Evolutionary conservation across 2,329 filamentous ascomycete species (phyloP).

Genomic region (Trematosphaeria pertusa): DNA sequence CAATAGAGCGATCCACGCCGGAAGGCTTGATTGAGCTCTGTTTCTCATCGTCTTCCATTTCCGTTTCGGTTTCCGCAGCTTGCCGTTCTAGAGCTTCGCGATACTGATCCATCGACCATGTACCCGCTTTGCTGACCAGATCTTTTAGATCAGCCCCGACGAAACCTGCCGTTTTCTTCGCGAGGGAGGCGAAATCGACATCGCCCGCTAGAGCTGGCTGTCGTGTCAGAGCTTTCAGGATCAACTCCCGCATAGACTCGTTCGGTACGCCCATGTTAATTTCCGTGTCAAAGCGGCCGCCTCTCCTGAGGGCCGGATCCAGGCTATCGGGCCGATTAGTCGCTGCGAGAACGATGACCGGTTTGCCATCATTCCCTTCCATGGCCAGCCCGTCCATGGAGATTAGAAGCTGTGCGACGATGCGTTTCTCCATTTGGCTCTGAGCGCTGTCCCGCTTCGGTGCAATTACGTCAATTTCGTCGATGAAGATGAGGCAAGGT

Average conservation of each 20-base stretch:
- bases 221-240: slow-evolving; percentile 75
- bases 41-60: slow-evolving; percentile 61
- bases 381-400: slow-evolving; percentile 83
- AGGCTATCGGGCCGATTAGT: slow-evolving; percentile 88
- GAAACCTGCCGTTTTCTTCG: slow-evolving; percentile 88
- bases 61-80: slow-evolving; percentile 40
- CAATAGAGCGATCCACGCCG: slow-evolving; percentile 36
- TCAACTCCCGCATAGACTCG: slow-evolving; percentile 76
- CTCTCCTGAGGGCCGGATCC: slow-evolving; percentile 76
- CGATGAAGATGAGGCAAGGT: slow-evolving; percentile 89
- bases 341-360: slow-evolving; percentile 88
- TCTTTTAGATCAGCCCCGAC: slow-evolving; percentile 88
- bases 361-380: slow-evolving; percentile 74
- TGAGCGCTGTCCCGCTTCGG: slow-evolving; percentile 84
- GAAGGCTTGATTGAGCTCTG: slow-evolving; percentile 18
- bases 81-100: slow-evolving; percentile 58
- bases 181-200: slow-evolving; percentile 76
- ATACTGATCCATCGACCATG: slow-evolving; percentile 68
- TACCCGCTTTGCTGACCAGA: slow-evolving; percentile 69
- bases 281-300: slow-evolving; percentile 80
- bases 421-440: slow-evolving; percentile 87
- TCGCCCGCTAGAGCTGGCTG: slow-evolving; percentile 70
- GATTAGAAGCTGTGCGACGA: slow-evolving; percentile 80
- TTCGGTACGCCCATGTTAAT: slow-evolving; percentile 90
- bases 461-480: slow-evolving; percentile 90